Conservation (phyloP, 495 filamentous ascomycete genomes). For the Daldinia loculata region DNA sequence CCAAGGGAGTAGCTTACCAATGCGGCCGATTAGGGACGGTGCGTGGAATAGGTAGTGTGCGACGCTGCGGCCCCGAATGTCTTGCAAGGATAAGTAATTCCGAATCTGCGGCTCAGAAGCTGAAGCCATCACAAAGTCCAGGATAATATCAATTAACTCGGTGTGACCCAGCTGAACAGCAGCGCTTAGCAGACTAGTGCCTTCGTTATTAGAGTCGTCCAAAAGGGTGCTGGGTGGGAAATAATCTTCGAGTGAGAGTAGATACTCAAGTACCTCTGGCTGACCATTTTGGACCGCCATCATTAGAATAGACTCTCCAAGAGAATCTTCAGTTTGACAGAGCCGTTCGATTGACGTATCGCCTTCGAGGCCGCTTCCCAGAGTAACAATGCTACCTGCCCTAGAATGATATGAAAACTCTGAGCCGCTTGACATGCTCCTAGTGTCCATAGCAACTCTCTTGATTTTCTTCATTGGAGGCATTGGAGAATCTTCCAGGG, state of each 20-base stretch:
- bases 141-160: conserved; percentile 75
- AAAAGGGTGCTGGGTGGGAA: conserved; percentile 74
- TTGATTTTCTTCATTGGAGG: conserved; percentile 68
- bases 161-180: conserved; percentile 89
- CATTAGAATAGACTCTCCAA: conserved; percentile 91
- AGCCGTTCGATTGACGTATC: conserved; percentile 86
- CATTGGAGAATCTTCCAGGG: conserved; percentile 44
- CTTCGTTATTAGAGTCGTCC: conserved; percentile 86
- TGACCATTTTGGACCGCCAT: conserved; percentile 90
- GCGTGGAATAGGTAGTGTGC: conserved; percentile 97
- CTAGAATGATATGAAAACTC: conserved; percentile 78
- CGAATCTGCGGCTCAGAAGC: conserved; percentile 56
- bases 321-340: conserved; percentile 78
- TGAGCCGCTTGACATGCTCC: conserved; percentile 87
- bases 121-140: conserved; percentile 65
- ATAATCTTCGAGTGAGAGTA: conserved; percentile 77
- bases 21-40: conserved; percentile 75
- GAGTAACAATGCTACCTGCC: conserved; percentile 77
- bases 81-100: conserved; percentile 76
- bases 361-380: conserved; percentile 76
- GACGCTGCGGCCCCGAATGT: conserved; percentile 85
- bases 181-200: conserved; percentile 88
- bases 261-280: conserved; percentile 73
- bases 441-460: conserved; percentile 84
- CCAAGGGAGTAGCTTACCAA: conserved; percentile 87